phyloP scores from a whole-genome alignment of 768 basidiomycete species.

The Tubosaeta sp. region DNA sequence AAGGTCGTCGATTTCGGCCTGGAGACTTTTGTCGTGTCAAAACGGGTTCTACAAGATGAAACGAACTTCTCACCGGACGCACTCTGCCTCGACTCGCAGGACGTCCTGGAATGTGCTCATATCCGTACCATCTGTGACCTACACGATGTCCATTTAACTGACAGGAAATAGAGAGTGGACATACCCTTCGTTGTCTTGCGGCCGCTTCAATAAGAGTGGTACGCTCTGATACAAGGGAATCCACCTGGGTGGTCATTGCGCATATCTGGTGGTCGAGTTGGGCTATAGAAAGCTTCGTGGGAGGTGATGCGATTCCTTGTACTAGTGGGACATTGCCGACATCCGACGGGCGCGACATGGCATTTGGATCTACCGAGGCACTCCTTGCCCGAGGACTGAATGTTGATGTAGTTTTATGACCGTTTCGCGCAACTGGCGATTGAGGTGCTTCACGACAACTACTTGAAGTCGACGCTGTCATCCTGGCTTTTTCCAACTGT shows the following conservation, averaged over 20 bases:
- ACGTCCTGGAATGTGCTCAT: constrained; percentile 21
- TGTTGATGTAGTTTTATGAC: not conserved
- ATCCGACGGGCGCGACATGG: constrained; percentile 4
- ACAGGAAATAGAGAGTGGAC: not conserved
- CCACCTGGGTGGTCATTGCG: constrained; percentile 31
- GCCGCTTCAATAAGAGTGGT: constrained; percentile 23
- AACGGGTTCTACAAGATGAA: not conserved
- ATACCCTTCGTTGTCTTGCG: constrained; percentile 22
- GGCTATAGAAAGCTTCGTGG: constrained; percentile 16
- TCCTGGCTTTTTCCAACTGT: constrained; percentile 23
- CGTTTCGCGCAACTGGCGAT: not conserved
- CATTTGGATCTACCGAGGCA: constrained; percentile 18
- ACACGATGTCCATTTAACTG: not conserved
- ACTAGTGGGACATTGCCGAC: not conserved
- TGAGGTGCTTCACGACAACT: not conserved
- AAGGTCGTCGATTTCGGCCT: constrained; percentile 26
- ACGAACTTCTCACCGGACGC: constrained; percentile 28
- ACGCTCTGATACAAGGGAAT: constrained; percentile 37
- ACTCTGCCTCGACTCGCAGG: constrained; percentile 32
- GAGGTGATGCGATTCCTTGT: constrained; percentile 1
- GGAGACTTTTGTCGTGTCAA: constrained; percentile 24
- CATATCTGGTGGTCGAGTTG: constrained; percentile 37
- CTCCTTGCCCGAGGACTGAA: constrained; percentile 17
- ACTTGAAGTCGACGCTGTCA: constrained; percentile 1
- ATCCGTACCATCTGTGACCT: constrained; percentile 17